These are phyloP conservation scores for Sporobolomyces phaffii DNA, from an alignment of 768 basidiomycete genomes.

Conservation along the genomic window DNA sequence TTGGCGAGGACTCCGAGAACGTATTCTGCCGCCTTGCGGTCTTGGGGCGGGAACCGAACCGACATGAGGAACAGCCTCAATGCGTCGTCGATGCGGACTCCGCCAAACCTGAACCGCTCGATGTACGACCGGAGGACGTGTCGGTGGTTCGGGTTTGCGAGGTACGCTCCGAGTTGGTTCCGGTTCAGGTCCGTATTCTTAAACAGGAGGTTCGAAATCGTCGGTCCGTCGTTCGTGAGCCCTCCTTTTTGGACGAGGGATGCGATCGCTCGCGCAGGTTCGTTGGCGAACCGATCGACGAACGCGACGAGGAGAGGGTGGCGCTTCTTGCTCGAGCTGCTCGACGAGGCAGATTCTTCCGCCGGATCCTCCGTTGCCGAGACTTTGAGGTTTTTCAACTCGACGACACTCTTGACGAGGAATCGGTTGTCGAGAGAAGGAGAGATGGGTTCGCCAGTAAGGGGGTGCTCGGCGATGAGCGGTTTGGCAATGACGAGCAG, in stretches of 20 bases:
- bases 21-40: slow-evolving; percentile 55
- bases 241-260: slow-evolving; percentile 60
- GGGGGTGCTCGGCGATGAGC: slow-evolving; percentile 56
- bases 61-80: slow-evolving; percentile 82
- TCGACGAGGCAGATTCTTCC: slow-evolving; percentile 4
- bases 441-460: slow-evolving; percentile 53
- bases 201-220: slow-evolving; percentile 68
- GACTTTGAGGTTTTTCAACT: slow-evolving; percentile 52
- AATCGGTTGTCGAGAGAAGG: slow-evolving; percentile 64
- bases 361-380: slow-evolving; percentile 38
- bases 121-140: slow-evolving; percentile 73
- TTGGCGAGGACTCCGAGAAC: slow-evolving; percentile 76
- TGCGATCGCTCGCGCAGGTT: slow-evolving; percentile 73
- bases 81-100: slow-evolving; percentile 78
- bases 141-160: slow-evolving; percentile 67
- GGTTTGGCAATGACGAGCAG: slow-evolving; percentile 90
- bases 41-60: slow-evolving; percentile 57
- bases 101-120: slow-evolving; percentile 77
- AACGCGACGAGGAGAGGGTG: slow-evolving; percentile 67
- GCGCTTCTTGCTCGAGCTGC: slow-evolving; percentile 30
- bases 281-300: slow-evolving; percentile 68
- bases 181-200: slow-evolving; percentile 77
- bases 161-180: slow-evolving; percentile 72
- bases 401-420: slow-evolving; percentile 81
- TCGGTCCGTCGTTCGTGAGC: slow-evolving; percentile 60